These are phyloP conservation scores for Epichloe baconii DNA, from an alignment of 2,329 filamentous ascomycete species.

Conservation along the genomic window DNA sequence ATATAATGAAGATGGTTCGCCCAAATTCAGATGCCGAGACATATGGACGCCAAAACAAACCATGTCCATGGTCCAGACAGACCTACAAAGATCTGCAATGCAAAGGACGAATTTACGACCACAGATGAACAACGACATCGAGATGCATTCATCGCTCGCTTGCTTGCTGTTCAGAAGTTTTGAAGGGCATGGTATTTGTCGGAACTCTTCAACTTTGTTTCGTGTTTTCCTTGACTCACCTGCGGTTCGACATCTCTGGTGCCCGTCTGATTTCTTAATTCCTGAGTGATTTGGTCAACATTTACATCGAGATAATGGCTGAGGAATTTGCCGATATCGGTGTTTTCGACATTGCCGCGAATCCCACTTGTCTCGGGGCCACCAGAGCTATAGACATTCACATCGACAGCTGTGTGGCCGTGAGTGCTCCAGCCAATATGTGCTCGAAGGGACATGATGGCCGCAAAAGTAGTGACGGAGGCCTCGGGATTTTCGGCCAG, in stretches of 20 bases:
- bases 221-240: background rate
- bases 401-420: slow-evolving; percentile 85
- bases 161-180: background rate
- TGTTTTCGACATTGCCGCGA: slow-evolving; percentile 87
- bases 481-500: slow-evolving; percentile 46
- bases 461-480: slow-evolving; percentile 48
- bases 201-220: background rate
- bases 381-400: slow-evolving; percentile 83
- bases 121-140: too few species aligned
- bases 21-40: too few species aligned
- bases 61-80: too few species aligned
- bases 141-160: background rate
- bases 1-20: too few species aligned
- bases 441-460: slow-evolving; percentile 76
- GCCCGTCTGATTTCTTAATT: slow-evolving; percentile 47
- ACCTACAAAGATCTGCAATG: too few species aligned
- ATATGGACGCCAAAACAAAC: too few species aligned
- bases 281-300: slow-evolving; percentile 61
- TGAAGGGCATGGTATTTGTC: slow-evolving; percentile 1
- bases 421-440: slow-evolving; percentile 92
- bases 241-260: slow-evolving; percentile 6
- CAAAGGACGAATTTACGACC: too few species aligned
- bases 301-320: slow-evolving; percentile 68
- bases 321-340: slow-evolving; percentile 75
- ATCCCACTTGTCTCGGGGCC: slow-evolving; percentile 52